Conservation (phyloP, 805 yeast genomes). For the Barnettozyma sp. region DNA sequence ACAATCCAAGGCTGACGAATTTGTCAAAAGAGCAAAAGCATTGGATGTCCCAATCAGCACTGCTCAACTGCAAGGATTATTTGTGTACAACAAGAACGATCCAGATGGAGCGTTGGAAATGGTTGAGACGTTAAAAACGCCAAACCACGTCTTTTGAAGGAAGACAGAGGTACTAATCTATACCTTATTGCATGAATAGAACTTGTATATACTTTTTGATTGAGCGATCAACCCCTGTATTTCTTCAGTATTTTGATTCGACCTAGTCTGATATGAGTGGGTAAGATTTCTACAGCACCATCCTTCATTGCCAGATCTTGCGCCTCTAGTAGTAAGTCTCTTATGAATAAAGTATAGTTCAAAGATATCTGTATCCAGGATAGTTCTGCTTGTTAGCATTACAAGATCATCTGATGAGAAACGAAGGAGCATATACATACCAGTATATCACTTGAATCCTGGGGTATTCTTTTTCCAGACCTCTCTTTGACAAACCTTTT, state of each 20-base stretch:
- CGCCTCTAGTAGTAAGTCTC: constrained; percentile 33
- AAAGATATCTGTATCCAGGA: constrained; percentile 35
- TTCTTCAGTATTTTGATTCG: constrained; percentile 28
- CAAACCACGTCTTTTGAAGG: constrained; percentile 28
- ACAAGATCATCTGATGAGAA: no score
- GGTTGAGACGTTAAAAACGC: constrained; percentile 35
- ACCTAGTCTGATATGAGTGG: constrained; percentile 35
- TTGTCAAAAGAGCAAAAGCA: constrained; percentile 34
- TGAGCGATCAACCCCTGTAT: constrained; percentile 35
- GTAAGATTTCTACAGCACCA: constrained; percentile 36
- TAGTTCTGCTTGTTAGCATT: no score
- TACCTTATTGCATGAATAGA: no score
- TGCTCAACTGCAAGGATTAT: constrained; percentile 92
- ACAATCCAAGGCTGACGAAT: constrained; percentile 43
- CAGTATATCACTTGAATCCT: constrained; percentile 37
- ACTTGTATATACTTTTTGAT: no score
- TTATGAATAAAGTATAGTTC: constrained; percentile 41
- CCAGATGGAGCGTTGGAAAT: constrained; percentile 70
- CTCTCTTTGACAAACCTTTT: constrained; percentile 22
- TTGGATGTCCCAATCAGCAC: constrained; percentile 65
- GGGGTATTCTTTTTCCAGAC: constrained; percentile 23
- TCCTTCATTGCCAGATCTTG: constrained; percentile 32
- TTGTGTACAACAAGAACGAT: constrained; percentile 82
- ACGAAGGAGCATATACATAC: constrained; percentile 7
- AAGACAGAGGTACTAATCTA: no score